Conservation (phyloP, 345 rosid genomes). For the Triadica sebifera region DNA sequence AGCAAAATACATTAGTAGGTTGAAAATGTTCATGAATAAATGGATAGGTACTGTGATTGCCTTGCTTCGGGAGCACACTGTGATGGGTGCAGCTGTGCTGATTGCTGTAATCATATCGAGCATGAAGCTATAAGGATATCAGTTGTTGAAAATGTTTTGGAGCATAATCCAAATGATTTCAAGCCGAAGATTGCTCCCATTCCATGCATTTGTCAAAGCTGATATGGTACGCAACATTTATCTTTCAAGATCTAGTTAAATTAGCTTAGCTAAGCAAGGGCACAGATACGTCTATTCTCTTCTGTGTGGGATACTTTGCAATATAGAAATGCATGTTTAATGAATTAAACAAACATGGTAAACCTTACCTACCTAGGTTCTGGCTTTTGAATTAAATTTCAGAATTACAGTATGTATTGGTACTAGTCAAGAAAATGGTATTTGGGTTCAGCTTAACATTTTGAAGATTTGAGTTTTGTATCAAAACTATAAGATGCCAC, state of each 20-base stretch:
- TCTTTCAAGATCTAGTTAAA: background rate
- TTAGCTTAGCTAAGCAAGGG: background rate
- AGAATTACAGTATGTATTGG: background rate
- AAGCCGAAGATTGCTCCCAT: constrained; percentile 25
- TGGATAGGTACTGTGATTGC: constrained; percentile 54
- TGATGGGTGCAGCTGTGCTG: constrained; percentile 46
- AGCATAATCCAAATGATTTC: constrained; percentile 52
- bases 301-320: too few relatives aligned
- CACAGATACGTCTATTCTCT: background rate
- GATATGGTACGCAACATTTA: constrained; percentile 30
- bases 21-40: background rate
- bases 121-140: constrained; percentile 32
- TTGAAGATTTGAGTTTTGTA: background rate
- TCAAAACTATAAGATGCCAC: background rate
- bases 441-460: background rate
- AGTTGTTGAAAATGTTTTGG: constrained; percentile 34
- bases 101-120: constrained; percentile 43
- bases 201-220: constrained; percentile 17
- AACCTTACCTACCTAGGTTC: too few relatives aligned
- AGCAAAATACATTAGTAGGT: constrained; percentile 1
- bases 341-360: background rate
- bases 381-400: too few relatives aligned
- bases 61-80: constrained; percentile 54
- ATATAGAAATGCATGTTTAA: background rate
- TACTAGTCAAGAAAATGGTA: background rate